phyloP scores from a whole-genome alignment of 2,329 filamentous ascomycete genomes.

The Verticillium tricorpus region DNA sequence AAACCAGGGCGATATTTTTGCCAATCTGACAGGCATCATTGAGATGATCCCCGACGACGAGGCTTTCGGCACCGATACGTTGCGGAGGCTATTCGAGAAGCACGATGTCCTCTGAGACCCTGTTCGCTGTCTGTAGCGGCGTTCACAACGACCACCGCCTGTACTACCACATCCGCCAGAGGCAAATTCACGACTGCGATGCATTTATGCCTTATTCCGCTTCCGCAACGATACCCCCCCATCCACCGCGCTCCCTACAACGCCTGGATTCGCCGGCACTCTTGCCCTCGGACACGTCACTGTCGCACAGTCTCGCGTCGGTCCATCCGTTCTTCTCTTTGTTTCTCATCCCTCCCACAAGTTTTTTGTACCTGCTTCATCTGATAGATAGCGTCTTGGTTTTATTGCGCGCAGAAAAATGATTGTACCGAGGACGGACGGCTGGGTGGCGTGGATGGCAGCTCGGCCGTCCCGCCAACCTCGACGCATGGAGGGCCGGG shows the following conservation, averaged over 20 bases:
- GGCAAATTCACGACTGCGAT: background rate
- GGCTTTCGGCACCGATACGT: constrained; percentile 48
- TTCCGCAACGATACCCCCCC: constrained; percentile 15
- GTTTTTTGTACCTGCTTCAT: background rate
- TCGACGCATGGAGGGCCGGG: background rate
- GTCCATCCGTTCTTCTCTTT: background rate
- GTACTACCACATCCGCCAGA: background rate
- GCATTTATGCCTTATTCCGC: background rate
- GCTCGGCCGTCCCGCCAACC: background rate
- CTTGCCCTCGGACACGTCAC: background rate
- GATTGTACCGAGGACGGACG: background rate
- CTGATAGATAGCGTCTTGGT: background rate
- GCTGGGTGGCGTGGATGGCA: background rate
- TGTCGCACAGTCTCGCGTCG: background rate
- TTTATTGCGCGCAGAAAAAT: background rate
- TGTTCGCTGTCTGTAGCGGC: constrained; percentile 1
- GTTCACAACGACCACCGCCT: background rate
- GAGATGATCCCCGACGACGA: constrained; percentile 75
- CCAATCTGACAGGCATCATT: constrained; percentile 81
- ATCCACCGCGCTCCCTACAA: background rate
- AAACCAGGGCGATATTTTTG: constrained; percentile 82
- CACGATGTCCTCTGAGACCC: constrained; percentile 44
- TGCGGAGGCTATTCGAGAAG: constrained; percentile 48
- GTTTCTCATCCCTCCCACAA: background rate
- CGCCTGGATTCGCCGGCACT: background rate